phyloP scores from a whole-genome alignment of 2,329 filamentous ascomycete species.

The Fusarium redolens region DNA sequence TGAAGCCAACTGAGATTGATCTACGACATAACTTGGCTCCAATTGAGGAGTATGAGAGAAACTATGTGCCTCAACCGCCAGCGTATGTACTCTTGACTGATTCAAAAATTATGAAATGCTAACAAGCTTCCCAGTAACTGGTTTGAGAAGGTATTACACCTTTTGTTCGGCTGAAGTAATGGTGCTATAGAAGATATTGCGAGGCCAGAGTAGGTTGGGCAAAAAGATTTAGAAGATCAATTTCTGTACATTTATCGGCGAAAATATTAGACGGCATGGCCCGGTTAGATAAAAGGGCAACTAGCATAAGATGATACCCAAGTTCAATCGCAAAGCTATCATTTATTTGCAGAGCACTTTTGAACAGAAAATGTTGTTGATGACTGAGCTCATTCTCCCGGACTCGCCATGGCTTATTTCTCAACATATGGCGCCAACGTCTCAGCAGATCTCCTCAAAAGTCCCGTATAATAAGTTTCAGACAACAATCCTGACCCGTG shows the following conservation, averaged over 20 bases:
- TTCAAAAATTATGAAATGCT: accelerated
- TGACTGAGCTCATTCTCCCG: neutral
- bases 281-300: neutral
- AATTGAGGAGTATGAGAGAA: constrained; percentile 14
- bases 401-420: neutral
- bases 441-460: constrained; percentile 20
- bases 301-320: neutral
- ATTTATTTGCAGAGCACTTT: neutral
- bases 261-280: neutral
- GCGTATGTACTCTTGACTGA: neutral
- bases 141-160: constrained; percentile 13
- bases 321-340: neutral
- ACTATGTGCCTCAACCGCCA: constrained; percentile 7
- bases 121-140: neutral
- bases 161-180: neutral
- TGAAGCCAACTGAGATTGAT: constrained; percentile 7
- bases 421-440: constrained; percentile 11
- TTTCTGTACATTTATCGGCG: neutral
- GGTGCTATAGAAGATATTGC: no score
- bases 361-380: accelerated
- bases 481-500: constrained; percentile 30
- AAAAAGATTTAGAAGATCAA: no score
- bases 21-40: neutral
- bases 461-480: constrained; percentile 19
- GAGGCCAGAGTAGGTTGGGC: no score